Evolutionary conservation across 2,329 filamentous ascomycete species (phyloP).

Genomic region (Geosmithia morbida): DNA sequence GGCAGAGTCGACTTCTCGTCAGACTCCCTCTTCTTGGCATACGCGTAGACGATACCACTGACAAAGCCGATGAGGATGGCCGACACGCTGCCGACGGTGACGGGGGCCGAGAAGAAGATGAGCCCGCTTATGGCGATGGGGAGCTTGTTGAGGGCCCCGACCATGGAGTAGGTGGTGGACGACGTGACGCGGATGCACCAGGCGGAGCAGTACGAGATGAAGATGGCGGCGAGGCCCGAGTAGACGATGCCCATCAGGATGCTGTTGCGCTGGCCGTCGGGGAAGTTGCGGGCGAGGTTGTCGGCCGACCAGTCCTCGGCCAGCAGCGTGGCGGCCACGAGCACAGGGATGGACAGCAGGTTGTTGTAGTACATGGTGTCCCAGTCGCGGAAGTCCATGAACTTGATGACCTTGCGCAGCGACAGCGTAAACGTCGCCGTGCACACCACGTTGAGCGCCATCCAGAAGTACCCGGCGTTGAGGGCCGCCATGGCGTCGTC

Average conservation of each 20-base stretch:
- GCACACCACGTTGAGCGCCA: slow-evolving; percentile 93
- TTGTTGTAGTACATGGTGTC: slow-evolving; percentile 99
- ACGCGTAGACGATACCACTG: slow-evolving; percentile 78
- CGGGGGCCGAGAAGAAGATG: slow-evolving; percentile 87
- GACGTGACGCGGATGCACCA: slow-evolving; percentile 98
- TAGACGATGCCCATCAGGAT: slow-evolving; percentile 84
- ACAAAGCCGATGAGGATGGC: slow-evolving; percentile 87
- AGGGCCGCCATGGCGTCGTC: slow-evolving; percentile 75
- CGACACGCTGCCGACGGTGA: slow-evolving; percentile 81
- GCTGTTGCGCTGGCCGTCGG: slow-evolving; percentile 59
- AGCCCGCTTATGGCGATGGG: slow-evolving; percentile 87
- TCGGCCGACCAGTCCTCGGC: slow-evolving; percentile 82
- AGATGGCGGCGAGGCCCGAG: slow-evolving; percentile 83
- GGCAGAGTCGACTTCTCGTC: not conserved
- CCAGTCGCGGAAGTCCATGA: slow-evolving; percentile 99
- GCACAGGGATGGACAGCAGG: slow-evolving; percentile 84
- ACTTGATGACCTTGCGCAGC: slow-evolving; percentile 98
- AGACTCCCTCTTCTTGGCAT: slow-evolving; percentile 6
- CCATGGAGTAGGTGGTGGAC: slow-evolving; percentile 97
- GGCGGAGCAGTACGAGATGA: slow-evolving; percentile 98
- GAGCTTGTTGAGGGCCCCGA: slow-evolving; percentile 94
- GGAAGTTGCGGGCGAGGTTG: slow-evolving; percentile 84
- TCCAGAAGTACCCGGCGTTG: slow-evolving; percentile 94
- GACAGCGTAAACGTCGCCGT: slow-evolving; percentile 77
- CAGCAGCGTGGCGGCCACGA: slow-evolving; percentile 67